Evolutionary conservation across 345 rosid species (phyloP).

Genomic region (Rubroshorea leprosula): DNA sequence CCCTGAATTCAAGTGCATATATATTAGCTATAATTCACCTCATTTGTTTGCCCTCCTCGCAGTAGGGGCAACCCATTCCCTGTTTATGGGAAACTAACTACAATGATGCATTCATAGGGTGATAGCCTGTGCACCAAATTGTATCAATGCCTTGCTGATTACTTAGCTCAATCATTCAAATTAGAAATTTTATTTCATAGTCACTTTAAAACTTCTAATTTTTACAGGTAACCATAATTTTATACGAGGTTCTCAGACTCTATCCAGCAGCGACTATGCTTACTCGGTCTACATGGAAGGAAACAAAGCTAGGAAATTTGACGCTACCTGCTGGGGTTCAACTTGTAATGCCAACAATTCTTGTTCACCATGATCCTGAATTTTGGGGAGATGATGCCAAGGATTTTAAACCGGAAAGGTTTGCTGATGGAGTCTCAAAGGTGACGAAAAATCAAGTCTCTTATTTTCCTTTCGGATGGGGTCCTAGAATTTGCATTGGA

Average conservation of each 20-base stretch:
- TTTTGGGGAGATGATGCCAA: conserved; percentile 53
- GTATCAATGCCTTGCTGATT: too few relatives aligned
- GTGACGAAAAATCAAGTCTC: conserved; percentile 37
- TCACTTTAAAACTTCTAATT: neutral
- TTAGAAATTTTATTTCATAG: too few relatives aligned
- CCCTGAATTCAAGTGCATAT: too few relatives aligned
- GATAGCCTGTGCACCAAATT: too few relatives aligned
- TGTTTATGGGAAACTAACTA: too few relatives aligned
- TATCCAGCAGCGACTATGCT: conserved; percentile 25
- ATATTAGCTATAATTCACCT: too few relatives aligned
- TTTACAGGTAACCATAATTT: conserved; percentile 23
- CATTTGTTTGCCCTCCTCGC: too few relatives aligned
- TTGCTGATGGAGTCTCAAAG: conserved; percentile 38
- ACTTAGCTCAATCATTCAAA: too few relatives aligned
- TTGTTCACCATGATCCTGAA: conserved; percentile 43
- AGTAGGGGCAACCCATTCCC: too few relatives aligned
- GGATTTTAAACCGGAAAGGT: conserved; percentile 54
- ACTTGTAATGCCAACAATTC: conserved; percentile 22
- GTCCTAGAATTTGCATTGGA: conserved; percentile 12
- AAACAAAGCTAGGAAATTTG: conserved; percentile 37
- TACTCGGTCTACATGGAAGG: conserved; percentile 23
- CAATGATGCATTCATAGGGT: too few relatives aligned
- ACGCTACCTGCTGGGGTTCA: conserved; percentile 32
- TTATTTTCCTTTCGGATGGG: too few relatives aligned
- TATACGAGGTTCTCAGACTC: conserved; percentile 29